Base-by-base conservation (phyloP, 2,329 filamentous ascomycete species). In the Fusarium musae region DNA sequence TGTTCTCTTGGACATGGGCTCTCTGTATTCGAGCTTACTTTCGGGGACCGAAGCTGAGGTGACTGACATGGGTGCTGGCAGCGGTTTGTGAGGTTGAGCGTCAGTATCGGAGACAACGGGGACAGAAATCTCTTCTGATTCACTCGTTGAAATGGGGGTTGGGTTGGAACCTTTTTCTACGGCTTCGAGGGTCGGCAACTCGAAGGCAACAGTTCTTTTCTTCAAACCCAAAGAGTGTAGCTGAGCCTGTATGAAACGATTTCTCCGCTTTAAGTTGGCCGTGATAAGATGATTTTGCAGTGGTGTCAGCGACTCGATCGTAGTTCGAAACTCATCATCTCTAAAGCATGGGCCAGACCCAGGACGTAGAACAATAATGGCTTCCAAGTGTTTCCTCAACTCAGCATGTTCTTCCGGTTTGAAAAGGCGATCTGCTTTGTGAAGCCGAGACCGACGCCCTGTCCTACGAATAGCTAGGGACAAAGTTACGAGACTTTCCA, bases 311-410 rank as follows among this genome's bases (percentile, higher is more conserved):
- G 56, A 39, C 0, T 12, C 0, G 0, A 50, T 23, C 4, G 9
- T 9, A 0, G 13, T 9, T 23, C 1, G 9, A 0, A 50, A 50
- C 6, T 59, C 21, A 15, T 39, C 9, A 0, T 39, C 19, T 10
- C 2, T 0, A 8, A 0, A 4, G 19, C 19, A 3, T 3, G 34
- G 19, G 0, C 52, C 52, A 7, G 36, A 1, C 9, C 40, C 32
- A 1, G 52, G 36, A 10, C 52, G 40, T 0, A 58, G 56, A 16
- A 50, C 0, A 1, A 59, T 4, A 0, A 59, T 59, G 0, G 32
- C 23, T 0, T 59, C 43, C 3, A 59, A 9, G 4, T 59, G 56
- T 16, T 30, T 50, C 12, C 1, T 59, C 13, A 59, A 8, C 2
- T 30, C 32, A 1, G 8, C 1, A 6, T 59, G 56, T 9, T 54